Conservation (phyloP, 2,329 filamentous ascomycete genomes). For the Lecanosticta acicola region DNA sequence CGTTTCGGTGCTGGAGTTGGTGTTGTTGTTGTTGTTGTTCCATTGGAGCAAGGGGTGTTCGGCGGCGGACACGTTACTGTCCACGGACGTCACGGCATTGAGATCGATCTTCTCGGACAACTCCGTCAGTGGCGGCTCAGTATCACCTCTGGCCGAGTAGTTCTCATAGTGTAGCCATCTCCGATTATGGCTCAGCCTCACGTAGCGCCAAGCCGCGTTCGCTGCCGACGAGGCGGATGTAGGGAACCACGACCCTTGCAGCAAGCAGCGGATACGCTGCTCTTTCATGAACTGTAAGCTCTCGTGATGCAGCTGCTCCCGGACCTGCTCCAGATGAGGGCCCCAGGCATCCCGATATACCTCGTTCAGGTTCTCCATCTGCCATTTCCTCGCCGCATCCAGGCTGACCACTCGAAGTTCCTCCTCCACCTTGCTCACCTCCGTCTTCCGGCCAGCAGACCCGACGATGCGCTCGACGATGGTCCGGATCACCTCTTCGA, state of each 20-base stretch:
- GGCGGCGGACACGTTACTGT: slow-evolving; percentile 78
- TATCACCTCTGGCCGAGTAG: slow-evolving; percentile 58
- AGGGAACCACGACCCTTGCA: slow-evolving; percentile 86
- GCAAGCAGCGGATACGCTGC: slow-evolving; percentile 82
- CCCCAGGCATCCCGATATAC: slow-evolving; percentile 96
- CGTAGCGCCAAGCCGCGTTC: slow-evolving; percentile 62
- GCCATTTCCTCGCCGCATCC: slow-evolving; percentile 68
- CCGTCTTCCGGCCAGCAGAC: slow-evolving; percentile 71
- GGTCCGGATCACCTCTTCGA: slow-evolving; percentile 84
- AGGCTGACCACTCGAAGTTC: slow-evolving; percentile 82
- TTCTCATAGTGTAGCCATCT: slow-evolving; percentile 85
- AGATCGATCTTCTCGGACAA: slow-evolving; percentile 81
- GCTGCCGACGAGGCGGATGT: slow-evolving; percentile 37
- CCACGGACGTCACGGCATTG: slow-evolving; percentile 80
- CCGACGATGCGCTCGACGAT: slow-evolving; percentile 86
- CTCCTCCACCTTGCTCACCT: slow-evolving; percentile 81
- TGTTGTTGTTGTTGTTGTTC: slow-evolving; percentile 7
- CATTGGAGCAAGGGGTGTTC: slow-evolving; percentile 47
- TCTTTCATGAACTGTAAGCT: slow-evolving; percentile 95
- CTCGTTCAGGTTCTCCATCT: slow-evolving; percentile 87
- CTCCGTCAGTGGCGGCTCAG: slow-evolving; percentile 65
- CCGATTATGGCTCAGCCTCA: slow-evolving; percentile 83
- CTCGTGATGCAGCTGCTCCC: slow-evolving; percentile 84
- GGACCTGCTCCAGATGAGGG: slow-evolving; percentile 78
- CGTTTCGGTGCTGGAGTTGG: slow-evolving; percentile 20